Evolutionary conservation across 345 rosid genomes (phyloP).

Genomic region (Clarkia xantiana): DNA sequence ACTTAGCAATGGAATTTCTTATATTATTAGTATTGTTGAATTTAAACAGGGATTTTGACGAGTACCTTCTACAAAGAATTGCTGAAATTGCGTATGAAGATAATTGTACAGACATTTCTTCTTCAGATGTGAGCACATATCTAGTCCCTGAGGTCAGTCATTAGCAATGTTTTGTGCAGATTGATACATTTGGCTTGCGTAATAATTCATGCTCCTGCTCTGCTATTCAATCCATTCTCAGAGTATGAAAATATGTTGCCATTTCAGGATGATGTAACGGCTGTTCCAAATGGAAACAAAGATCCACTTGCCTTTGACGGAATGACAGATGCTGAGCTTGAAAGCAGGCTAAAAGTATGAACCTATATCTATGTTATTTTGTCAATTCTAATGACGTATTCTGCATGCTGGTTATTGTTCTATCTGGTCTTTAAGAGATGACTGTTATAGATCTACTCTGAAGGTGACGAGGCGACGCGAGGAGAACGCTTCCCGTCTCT

Average conservation of each 20-base stretch:
- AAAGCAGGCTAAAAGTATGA: slow-evolving; percentile 65
- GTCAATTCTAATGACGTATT: too few relatives aligned
- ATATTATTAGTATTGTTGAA: neutral
- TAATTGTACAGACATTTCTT: slow-evolving; percentile 47
- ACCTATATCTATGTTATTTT: too few relatives aligned
- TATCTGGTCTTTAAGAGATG: neutral
- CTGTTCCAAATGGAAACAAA: slow-evolving; percentile 44
- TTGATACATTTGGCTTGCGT: neutral
- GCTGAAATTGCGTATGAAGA: slow-evolving; percentile 72
- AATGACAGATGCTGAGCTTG: slow-evolving; percentile 78
- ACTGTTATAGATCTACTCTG: too few relatives aligned
- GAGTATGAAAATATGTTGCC: neutral
- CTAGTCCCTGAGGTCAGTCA: slow-evolving; percentile 78
- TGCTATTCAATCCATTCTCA: too few relatives aligned
- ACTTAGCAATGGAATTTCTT: neutral
- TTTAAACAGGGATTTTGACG: slow-evolving; percentile 79
- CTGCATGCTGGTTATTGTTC: neutral
- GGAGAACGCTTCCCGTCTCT: too few relatives aligned
- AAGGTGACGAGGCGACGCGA: too few relatives aligned
- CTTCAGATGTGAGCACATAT: slow-evolving; percentile 95
- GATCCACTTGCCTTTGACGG: slow-evolving; percentile 69
- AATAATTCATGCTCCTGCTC: neutral
- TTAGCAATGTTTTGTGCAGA: neutral
- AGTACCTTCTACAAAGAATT: slow-evolving; percentile 66
- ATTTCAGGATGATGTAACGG: slow-evolving; percentile 58